Base-by-base conservation (phyloP, 345 rosid species). In the Eucalyptus camaldulensis region DNA sequence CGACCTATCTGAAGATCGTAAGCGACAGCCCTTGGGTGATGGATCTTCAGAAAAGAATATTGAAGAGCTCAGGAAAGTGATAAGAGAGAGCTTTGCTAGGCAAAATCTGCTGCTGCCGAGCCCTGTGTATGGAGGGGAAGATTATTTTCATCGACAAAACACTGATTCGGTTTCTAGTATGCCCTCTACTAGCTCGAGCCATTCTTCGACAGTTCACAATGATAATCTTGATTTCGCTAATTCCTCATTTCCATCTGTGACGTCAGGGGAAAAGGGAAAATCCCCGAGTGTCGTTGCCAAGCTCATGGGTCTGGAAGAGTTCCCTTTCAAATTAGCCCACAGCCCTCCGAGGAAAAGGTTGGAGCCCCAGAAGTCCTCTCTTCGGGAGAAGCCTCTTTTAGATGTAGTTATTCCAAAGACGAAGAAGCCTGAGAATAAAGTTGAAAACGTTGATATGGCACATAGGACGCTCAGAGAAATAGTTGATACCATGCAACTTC, bases 301-400 rank as follows among this genome's bases (percentile, higher is more conserved):
- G 95, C 95, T 98, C 67, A 97, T 98, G 99, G 99, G 99, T 69
- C 90, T 97, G 85, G 99, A 97, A 90, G 96, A 91, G 58, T 88
- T 94, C 25, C 94, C 96, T 49, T 91, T 91, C 80, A 93, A 93
- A 89, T 90, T 91, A 62, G 29, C 88, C 27, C 92, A 72, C 62
- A 91, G 88, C 85, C 85, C 85, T 76, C 85, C 85, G 25, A 40
- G 47, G 85, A 40, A 21, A 76, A 93, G 87, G 88, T 11, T 90
- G 51, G 91, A 88, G 86, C 29, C 56, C 76, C 88, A 92, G 88
- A 91, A 88, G 47, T 91, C 58, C 76, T 85, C 86, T 40, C 89
- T 83, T 69, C 89, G 49, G 27, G 90, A 60, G 53, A 91, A 88
- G 85, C 92, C 92, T 47, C 60, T 76, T 31, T 91, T 91, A 83